These are phyloP conservation scores for Diaporthe longicolla DNA, from an alignment of 2,329 filamentous ascomycete species.

Conservation along the genomic window DNA sequence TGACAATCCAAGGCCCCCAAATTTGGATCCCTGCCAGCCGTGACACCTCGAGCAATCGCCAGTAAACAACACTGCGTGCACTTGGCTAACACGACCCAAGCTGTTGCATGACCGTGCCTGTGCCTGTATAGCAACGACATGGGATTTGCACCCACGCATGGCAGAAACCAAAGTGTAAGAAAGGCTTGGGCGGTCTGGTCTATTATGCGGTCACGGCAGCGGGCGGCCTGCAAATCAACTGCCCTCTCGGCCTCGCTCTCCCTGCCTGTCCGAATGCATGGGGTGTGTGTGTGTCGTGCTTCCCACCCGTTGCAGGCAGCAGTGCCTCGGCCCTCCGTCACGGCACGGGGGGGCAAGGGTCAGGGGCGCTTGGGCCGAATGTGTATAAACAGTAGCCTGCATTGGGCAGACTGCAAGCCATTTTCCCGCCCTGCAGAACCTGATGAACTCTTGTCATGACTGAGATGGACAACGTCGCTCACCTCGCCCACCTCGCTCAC, in stretches of 20 bases:
- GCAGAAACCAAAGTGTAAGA: slow-evolving; percentile 38
- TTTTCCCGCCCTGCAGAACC: slow-evolving; percentile 26
- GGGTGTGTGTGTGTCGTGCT: slow-evolving; percentile 18
- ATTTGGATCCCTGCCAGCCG: slow-evolving; percentile 11
- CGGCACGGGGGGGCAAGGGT: not conserved
- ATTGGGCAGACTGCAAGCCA: slow-evolving; percentile 39
- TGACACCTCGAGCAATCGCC: not conserved
- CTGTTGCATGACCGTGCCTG: not conserved
- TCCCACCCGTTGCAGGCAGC: slow-evolving; percentile 23
- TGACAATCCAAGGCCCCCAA: not conserved
- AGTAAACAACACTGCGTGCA: not conserved
- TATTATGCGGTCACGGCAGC: slow-evolving; percentile 18
- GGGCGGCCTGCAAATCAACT: not conserved
- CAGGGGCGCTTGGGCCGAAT: slow-evolving; percentile 1
- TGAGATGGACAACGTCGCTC: slow-evolving; percentile 5
- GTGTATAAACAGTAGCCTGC: slow-evolving; percentile 25
- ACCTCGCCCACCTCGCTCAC: not conserved
- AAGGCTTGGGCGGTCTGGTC: no score
- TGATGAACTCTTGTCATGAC: not conserved
- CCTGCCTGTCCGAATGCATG: not conserved
- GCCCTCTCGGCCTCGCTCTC: not conserved
- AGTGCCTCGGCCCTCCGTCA: slow-evolving; percentile 16
- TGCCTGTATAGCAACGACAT: no score
- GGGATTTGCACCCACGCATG: not conserved
- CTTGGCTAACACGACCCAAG: no score